These are phyloP conservation scores for Fusarium miscanthi DNA, from an alignment of 2,329 filamentous ascomycete genomes.

Conservation along the genomic window DNA sequence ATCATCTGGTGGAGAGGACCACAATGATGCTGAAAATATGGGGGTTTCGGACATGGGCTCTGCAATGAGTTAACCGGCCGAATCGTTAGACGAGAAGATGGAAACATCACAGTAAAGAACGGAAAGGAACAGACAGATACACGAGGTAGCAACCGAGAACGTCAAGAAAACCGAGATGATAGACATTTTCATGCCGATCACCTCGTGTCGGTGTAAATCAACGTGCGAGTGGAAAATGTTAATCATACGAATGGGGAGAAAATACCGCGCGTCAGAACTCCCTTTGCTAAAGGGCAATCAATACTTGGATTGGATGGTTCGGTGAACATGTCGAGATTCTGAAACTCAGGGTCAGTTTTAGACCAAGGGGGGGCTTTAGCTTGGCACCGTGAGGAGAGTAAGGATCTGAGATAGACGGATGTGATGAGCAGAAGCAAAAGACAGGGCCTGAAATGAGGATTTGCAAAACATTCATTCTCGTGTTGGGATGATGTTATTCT, in stretches of 20 bases:
- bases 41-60: neutral
- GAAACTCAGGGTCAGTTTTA: conserved; percentile 40
- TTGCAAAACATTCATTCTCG: conserved; percentile 4
- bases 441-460: conserved; percentile 24
- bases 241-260: conserved; percentile 4
- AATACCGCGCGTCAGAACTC: conserved; percentile 15
- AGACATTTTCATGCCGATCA: conserved; percentile 13
- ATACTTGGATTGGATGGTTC: conserved; percentile 24
- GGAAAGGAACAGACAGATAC: neutral
- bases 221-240: conserved; percentile 8
- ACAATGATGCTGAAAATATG: neutral
- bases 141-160: neutral
- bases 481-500: neutral
- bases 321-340: conserved; percentile 32
- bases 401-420: conserved; percentile 18
- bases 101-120: neutral
- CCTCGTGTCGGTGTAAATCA: conserved; percentile 23
- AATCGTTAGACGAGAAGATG: neutral
- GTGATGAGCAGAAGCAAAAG: conserved; percentile 7
- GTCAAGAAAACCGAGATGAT: neutral
- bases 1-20: neutral
- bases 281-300: neutral
- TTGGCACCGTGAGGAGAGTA: conserved; percentile 11
- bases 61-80: conserved; percentile 7
- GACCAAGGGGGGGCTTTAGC: conserved; percentile 26